These are phyloP conservation scores for Stenocarpella maydis DNA, from an alignment of 2,329 filamentous ascomycete species.

Conservation along the genomic window DNA sequence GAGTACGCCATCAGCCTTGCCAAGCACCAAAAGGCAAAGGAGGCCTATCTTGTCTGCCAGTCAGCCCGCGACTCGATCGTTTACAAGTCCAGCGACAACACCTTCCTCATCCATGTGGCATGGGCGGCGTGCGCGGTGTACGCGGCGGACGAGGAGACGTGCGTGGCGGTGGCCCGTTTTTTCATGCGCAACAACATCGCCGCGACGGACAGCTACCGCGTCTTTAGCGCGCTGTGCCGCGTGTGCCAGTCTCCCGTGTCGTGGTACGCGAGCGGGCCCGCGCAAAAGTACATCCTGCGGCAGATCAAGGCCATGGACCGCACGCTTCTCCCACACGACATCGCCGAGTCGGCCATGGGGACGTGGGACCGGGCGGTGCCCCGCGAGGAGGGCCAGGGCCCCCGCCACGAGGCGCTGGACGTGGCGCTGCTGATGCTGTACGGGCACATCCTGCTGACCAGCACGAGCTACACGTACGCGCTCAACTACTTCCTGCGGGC, in stretches of 20 bases:
- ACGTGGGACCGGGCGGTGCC: conserved; percentile 36
- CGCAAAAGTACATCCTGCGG: conserved; percentile 89
- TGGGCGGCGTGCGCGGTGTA: conserved; percentile 84
- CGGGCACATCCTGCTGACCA: conserved; percentile 86
- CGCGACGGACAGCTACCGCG: conserved; percentile 81
- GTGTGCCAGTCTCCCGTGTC: conserved; percentile 76
- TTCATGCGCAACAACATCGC: conserved; percentile 86
- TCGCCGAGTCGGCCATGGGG: conserved; percentile 49
- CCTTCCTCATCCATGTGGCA: conserved; percentile 77
- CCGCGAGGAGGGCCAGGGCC: conserved; percentile 44
- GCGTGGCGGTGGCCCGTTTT: conserved; percentile 76
- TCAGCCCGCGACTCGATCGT: conserved; percentile 82
- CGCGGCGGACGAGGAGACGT: conserved; percentile 80
- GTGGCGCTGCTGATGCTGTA: conserved; percentile 86
- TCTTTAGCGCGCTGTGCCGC: conserved; percentile 81
- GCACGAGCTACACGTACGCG: conserved; percentile 85
- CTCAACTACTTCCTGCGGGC: conserved; percentile 82
- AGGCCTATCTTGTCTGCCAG: conserved; percentile 82
- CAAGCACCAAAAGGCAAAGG: conserved; percentile 69
- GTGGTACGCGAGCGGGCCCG: conserved; percentile 81
- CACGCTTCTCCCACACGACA: conserved; percentile 61
- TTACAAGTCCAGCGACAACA: conserved; percentile 74
- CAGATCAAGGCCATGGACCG: conserved; percentile 92
- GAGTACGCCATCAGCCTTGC: conserved; percentile 85
- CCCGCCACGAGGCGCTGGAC: conserved; percentile 61